Evolutionary conservation across 371 early-diverging fungal genomes (phyloP), one percentile per base, ranked within the genome.

Genomic region (Mucor circinelloides): DNA sequence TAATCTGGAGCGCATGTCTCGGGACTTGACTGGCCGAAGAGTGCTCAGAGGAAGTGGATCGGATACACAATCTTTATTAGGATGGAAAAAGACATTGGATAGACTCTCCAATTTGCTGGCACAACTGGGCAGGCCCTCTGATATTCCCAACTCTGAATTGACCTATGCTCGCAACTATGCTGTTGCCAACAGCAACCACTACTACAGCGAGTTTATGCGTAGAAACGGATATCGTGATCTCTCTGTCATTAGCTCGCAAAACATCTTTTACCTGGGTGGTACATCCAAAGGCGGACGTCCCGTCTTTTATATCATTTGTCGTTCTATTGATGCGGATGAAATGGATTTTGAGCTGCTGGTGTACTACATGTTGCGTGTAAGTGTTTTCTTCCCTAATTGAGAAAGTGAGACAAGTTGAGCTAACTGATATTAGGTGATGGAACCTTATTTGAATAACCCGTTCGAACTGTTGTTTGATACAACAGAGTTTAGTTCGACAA

Each of bases 381-480:
- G 77, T 52, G 27, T 58, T 19, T 48, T n/a, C n/a, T 30, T 30
- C 59, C 36, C 36, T 40, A 15, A 15, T 9, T 40, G 17, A 40
- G 10, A 9, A 3, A 3, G 42, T 40, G 7, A 12, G 7, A 48
- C 50, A 25, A 12, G 3, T 21, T 23, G 23, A 48, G 23, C 15
- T 21, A 48, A 2, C 13, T 10, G 6, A 12, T 44, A 55, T 15
- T 65, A 89, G 86, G 72, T 84, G 1, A 68, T 91, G 68, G 88
- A 89, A 58, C 84, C 90, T 19, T 75, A 78, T 42, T 74, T 86
- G 9, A 77, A 76, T 55, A 84, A 85, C 55, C 85, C 92, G 5
- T 94, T 87, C 66, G 96, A 96, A 64, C 46, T 97, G 15, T 78
- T 95, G 17, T 84, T 96, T 54, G 97, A 97, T 72, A 69, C 87